Conservation (phyloP, 495 filamentous ascomycete species). For the Aspergillus carlsbadensis region DNA sequence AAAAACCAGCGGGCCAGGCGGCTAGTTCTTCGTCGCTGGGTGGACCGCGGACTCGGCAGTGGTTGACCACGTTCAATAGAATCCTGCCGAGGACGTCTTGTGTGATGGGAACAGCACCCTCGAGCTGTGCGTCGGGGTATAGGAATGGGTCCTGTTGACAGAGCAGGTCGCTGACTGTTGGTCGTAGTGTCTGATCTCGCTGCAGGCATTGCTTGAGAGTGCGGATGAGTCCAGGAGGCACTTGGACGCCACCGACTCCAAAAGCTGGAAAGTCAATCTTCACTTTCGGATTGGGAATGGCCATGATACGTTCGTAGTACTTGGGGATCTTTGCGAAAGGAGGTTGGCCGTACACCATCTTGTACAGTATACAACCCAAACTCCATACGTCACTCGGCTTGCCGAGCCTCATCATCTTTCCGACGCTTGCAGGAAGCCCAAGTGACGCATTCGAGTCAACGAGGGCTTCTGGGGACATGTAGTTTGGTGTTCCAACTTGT, state of each 20-base stretch:
- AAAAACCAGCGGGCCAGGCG: slow-evolving; percentile 68
- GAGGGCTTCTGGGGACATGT: slow-evolving; percentile 95
- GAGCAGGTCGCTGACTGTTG: slow-evolving; percentile 76
- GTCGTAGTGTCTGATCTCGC: slow-evolving; percentile 73
- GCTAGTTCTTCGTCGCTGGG: slow-evolving; percentile 71
- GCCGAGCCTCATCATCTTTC: slow-evolving; percentile 89
- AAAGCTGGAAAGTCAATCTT: slow-evolving; percentile 75
- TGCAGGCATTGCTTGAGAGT: slow-evolving; percentile 79
- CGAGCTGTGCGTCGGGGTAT: slow-evolving; percentile 65
- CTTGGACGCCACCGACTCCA: slow-evolving; percentile 69
- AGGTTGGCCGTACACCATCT: slow-evolving; percentile 92
- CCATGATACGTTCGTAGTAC: slow-evolving; percentile 69
- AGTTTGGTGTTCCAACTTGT: slow-evolving; percentile 94
- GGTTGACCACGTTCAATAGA: slow-evolving; percentile 70
- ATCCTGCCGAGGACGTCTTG: slow-evolving; percentile 76
- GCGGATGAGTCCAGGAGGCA: slow-evolving; percentile 67
- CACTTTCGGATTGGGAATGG: slow-evolving; percentile 86
- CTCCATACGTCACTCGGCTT: slow-evolving; percentile 97
- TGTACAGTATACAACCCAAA: slow-evolving; percentile 92
- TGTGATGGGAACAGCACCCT: slow-evolving; percentile 67
- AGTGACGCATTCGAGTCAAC: slow-evolving; percentile 77
- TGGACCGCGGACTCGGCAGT: slow-evolving; percentile 64
- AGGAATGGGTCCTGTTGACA: slow-evolving; percentile 72
- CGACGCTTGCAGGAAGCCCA: slow-evolving; percentile 54
- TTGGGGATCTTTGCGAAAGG: slow-evolving; percentile 91